A percentile compares a stretch with the other conserved stretches of the same genome.
Evolutionary conservation across 768 basidiomycete species (phyloP).

Genomic region (Asterophora lycoperdoides): DNA sequence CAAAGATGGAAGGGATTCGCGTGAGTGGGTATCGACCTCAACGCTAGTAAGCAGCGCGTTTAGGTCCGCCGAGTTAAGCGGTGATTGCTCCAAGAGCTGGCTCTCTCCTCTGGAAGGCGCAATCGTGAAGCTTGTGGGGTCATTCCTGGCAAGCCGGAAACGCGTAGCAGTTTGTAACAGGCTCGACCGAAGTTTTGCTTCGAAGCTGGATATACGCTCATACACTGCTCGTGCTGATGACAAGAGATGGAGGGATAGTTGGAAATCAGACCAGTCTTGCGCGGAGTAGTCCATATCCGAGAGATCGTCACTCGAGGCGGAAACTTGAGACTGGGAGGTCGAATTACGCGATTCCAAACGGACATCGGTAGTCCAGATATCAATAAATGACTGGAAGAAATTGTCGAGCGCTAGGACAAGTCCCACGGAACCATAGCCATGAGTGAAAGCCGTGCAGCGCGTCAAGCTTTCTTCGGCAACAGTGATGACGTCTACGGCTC

Average conservation of each 20-base stretch:
- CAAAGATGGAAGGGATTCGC: conserved; percentile 23
- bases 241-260: conserved; percentile 75
- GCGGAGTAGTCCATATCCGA: conserved; percentile 81
- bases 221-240: conserved; percentile 72
- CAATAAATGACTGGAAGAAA: conserved; percentile 68
- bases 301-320: conserved; percentile 54
- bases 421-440: conserved; percentile 79
- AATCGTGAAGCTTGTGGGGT: conserved; percentile 50
- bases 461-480: conserved; percentile 75
- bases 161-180: conserved; percentile 56
- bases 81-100: conserved; percentile 76
- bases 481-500: conserved; percentile 68
- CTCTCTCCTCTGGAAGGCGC: conserved; percentile 64
- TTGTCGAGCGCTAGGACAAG: conserved; percentile 72
- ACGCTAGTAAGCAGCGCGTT: conserved; percentile 53
- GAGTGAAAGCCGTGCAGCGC: conserved; percentile 77
- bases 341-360: conserved; percentile 32
- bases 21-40: conserved; percentile 36
- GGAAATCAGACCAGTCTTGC: conserved; percentile 87
- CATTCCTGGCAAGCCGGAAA: conserved; percentile 53
- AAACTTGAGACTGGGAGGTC: conserved; percentile 23
- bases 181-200: conserved; percentile 58
- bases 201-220: conserved; percentile 66
- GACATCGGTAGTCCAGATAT: conserved; percentile 54
- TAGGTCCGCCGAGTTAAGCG: conserved; percentile 78